Base-by-base conservation (phyloP, 441 rosid species). In the Populus hybrid region DNA sequence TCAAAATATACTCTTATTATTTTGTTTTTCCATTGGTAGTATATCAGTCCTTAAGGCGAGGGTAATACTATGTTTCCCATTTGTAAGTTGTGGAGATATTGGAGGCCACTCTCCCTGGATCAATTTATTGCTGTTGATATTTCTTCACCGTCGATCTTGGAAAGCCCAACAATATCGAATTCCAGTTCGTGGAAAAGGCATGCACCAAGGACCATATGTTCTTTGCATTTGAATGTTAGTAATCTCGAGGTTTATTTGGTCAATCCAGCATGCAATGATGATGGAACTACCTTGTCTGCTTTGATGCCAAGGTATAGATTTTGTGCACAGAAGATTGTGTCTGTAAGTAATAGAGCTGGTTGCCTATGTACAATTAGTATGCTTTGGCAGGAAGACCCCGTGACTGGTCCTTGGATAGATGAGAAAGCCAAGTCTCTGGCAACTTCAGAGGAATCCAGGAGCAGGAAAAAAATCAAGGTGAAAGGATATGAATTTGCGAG, bases 381-480 rank as follows among this genome's bases (percentile, higher is more conserved):
- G 86, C 81, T 86, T 84, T 97, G 99, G 98, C 97, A 90, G 87
- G 95, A 92, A 75, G 87, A 86, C 81, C 82, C 83, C 81, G 84
- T 82, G 64, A 87, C 87, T 71, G 93, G 93, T 81, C 93, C 91
- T 75, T 86, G 90, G 94, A 79, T 93, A 76, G 89, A 87, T 23
- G 91, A 91, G 84, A 92, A 82, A 87, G 99, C 94, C 72, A 97
- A 92, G 89, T 83, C 83, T 64, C 78, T 93, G 82, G 97, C 94
- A 76, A 87, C 90, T 10, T 85, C 81, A 63, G 92, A 88, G 80
- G 95, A 89, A 80, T 83, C 86, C 24, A 83, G 83, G 80, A 84
- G 83, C 76, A 83, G 85, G 84, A 78, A 78, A 81, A 86, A 90
- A 74, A 83, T 78, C 73, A 75, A 71, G 59, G 91, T 87, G 29